Evolutionary conservation across 2,329 filamentous ascomycete genomes (phyloP).

Genomic region (Daldinia eschscholtzii): DNA sequence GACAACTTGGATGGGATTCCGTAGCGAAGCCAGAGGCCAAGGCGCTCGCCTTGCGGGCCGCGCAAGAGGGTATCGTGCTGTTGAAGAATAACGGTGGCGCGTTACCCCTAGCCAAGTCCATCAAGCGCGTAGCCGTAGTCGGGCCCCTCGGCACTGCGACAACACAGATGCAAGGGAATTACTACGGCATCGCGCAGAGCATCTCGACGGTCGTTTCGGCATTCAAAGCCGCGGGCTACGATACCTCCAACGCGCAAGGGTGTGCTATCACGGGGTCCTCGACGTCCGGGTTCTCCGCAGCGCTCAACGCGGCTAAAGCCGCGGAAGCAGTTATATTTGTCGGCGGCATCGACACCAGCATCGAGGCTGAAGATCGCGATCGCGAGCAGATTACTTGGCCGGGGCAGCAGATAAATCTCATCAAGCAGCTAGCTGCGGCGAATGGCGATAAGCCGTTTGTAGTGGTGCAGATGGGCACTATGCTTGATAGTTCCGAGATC

Average conservation of each 20-base stretch:
- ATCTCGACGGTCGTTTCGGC: slow-evolving; percentile 47
- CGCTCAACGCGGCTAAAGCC: slow-evolving; percentile 56
- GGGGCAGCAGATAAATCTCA: slow-evolving; percentile 63
- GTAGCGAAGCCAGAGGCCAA: slow-evolving; percentile 67
- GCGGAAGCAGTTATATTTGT: slow-evolving; percentile 67
- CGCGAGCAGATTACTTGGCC: slow-evolving; percentile 65
- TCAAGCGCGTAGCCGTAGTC: slow-evolving; percentile 65
- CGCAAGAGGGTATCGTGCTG: slow-evolving; percentile 61
- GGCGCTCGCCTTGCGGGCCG: slow-evolving; percentile 68
- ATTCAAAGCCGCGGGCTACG: slow-evolving; percentile 45
- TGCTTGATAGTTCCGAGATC: slow-evolving; percentile 65
- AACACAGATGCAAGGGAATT: slow-evolving; percentile 70
- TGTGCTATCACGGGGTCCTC: slow-evolving; percentile 50
- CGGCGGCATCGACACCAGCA: slow-evolving; percentile 66
- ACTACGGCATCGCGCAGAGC: slow-evolving; percentile 48
- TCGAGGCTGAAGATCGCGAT: slow-evolving; percentile 66
- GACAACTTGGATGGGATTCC: slow-evolving; percentile 65
- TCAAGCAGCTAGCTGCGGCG: slow-evolving; percentile 59
- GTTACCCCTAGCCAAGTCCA: slow-evolving; percentile 61
- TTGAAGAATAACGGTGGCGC: slow-evolving; percentile 69
- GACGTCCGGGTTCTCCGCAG: slow-evolving; percentile 50
- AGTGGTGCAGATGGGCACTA: slow-evolving; percentile 63
- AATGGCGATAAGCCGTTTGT: slow-evolving; percentile 61
- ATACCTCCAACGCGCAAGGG: slow-evolving; percentile 44
- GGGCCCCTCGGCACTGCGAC: slow-evolving; percentile 71